Base-by-base conservation (phyloP, 75 land plant genomes). In the Pinus albicaulis region DNA sequence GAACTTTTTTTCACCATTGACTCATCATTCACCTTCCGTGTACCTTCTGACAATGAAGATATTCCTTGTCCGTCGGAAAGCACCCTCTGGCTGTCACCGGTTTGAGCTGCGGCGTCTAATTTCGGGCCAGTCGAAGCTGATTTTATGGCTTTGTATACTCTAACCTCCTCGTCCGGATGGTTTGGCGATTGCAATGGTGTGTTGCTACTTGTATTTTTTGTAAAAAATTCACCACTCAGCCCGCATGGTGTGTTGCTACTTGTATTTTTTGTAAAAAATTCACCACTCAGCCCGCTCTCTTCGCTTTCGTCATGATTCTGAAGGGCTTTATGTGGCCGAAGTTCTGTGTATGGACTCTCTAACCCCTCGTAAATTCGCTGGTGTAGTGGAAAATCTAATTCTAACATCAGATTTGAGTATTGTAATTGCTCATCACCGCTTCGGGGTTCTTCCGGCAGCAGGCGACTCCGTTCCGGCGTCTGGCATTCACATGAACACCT, bases 41-140 rank as follows among this genome's bases (percentile, higher is more conserved):
- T n/a, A 16, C 6, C 59, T 10, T 57, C 59, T 20, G 71, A 68
- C 12, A 8, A 38, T 2, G 71, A 44, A 20, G 71, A 44, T 7
- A 44, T 28, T 68, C n/a, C 48, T 38, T 7, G 22, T 41, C 41
- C n/a, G 48, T 68, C 52, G 52, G 31, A 20, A 68, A 15, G 2
- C 12, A 20, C 8, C 52, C 12, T 68, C 7, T 44, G 71, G 34
- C 71, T 68, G 16, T 68, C 71, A 10, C 71, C 71, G 2, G 71
- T 68, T 34, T 68, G 71, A 17, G 71, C 41, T 17, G 71, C 22
- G n/a, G 71, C 71, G 52, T 68, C 71, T 7, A 38, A 36, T 68
- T 68, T 68, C 52, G 41, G 2, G 71, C 20, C 71, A 0, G 48
- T 38, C 17, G 71, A 20, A 19, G 23, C 2, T 11, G 71, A 68